phyloP scores from a whole-genome alignment of 768 basidiomycete species.

The Lactarius indigo region DNA sequence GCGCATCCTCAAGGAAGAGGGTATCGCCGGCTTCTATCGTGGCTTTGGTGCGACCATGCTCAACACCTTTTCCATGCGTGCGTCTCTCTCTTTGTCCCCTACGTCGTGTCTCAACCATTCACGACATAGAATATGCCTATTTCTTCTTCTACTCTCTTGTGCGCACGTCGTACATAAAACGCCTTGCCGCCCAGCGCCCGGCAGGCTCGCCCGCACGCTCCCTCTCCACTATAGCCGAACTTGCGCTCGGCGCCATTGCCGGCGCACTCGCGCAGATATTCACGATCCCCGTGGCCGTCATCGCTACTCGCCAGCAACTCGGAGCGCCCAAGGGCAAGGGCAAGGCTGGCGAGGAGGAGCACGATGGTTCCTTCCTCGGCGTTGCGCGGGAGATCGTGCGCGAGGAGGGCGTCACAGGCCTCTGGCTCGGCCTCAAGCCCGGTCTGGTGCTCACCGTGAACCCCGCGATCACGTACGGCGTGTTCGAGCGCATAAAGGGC shows the following conservation, averaged over 20 bases:
- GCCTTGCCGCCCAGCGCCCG: constrained; percentile 56
- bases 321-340: constrained; percentile 41
- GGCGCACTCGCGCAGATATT: constrained; percentile 96
- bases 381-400: constrained; percentile 84
- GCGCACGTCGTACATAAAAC: constrained; percentile 74
- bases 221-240: constrained; percentile 74
- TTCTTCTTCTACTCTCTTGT: constrained; percentile 99
- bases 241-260: constrained; percentile 85
- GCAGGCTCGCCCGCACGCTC: constrained; percentile 57
- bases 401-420: constrained; percentile 80
- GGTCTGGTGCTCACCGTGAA: constrained; percentile 94
- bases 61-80: constrained; percentile 97
- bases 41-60: constrained; percentile 97
- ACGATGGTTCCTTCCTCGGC: constrained; percentile 70
- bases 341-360: constrained; percentile 30
- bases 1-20: constrained; percentile 75
- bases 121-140: constrained; percentile 85
- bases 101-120: neutral
- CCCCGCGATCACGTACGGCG: constrained; percentile 96
- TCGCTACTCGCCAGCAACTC: constrained; percentile 96
- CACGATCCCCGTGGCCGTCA: constrained; percentile 96
- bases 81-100: constrained; percentile 34
- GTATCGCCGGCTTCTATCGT: constrained; percentile 77
- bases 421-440: constrained; percentile 93
- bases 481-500: constrained; percentile 87